Percentiles rank a stretch among this genome's conserved stretches.
These are phyloP conservation scores for Ceratocystis colombiana DNA, from an alignment of 2,329 filamentous ascomycete genomes.

Conservation along the genomic window DNA sequence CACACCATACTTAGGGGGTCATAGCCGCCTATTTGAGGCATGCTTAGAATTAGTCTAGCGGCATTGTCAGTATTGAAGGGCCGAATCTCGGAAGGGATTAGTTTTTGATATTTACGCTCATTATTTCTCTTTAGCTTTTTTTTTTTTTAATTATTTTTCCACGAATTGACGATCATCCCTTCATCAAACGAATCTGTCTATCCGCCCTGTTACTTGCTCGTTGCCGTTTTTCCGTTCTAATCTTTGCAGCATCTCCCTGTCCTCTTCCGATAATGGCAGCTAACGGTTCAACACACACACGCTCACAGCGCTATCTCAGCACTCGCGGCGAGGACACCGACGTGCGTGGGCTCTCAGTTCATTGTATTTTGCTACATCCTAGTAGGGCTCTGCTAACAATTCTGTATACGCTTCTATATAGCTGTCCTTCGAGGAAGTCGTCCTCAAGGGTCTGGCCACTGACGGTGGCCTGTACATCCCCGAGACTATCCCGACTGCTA, in stretches of 20 bases:
- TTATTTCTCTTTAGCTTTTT: slow-evolving; percentile 4
- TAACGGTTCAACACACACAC: slow-evolving; percentile 37
- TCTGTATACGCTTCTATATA: slow-evolving; percentile 31
- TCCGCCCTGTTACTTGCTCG: background rate
- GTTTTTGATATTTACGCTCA: background rate
- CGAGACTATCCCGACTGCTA: slow-evolving; percentile 60
- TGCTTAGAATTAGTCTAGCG: background rate
- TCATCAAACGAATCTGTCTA: background rate
- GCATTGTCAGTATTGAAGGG: slow-evolving; percentile 17
- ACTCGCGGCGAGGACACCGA: slow-evolving; percentile 43
- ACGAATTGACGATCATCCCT: background rate
- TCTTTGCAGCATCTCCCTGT: background rate
- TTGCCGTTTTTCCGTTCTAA: too few species aligned
- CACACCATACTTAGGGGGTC: background rate
- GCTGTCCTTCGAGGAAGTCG: slow-evolving; percentile 85
- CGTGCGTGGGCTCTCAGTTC: slow-evolving; percentile 31
- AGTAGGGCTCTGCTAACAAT: slow-evolving; percentile 19
- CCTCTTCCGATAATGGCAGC: slow-evolving; percentile 34
- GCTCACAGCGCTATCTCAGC: slow-evolving; percentile 43
- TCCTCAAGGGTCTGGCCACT: slow-evolving; percentile 75
- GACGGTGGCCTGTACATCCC: slow-evolving; percentile 88
- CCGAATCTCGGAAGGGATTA: slow-evolving; percentile 22
- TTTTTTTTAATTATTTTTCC: background rate
- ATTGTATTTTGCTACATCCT: background rate
- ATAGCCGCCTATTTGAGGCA: background rate